A percentile compares a stretch with the other conserved stretches of the same genome.
Evolutionary conservation across 2,329 filamentous ascomycete genomes (phyloP).

Genomic region (Cladosporium sp.): DNA sequence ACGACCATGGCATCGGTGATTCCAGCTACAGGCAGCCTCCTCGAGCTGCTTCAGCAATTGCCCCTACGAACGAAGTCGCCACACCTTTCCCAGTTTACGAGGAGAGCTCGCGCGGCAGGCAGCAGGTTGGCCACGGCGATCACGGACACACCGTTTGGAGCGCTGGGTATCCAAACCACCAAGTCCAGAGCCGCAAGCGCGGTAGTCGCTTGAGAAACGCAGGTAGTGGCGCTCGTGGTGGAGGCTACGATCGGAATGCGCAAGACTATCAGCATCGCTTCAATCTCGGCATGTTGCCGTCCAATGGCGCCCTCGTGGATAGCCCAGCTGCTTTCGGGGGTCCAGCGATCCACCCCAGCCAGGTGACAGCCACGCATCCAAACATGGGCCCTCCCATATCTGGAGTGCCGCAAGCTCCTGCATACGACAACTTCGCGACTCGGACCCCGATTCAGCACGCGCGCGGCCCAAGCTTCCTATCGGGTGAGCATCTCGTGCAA

Average conservation of each 20-base stretch:
- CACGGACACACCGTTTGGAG: neutral
- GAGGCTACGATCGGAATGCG: neutral
- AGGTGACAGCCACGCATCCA: neutral
- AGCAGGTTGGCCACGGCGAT: neutral
- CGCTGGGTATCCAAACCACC: neutral
- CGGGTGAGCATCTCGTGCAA: neutral
- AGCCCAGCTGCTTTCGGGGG: neutral
- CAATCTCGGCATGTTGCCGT: neutral
- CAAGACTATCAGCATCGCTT: neutral
- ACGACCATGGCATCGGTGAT: too few relatives aligned
- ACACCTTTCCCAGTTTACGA: neutral
- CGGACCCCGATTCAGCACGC: neutral
- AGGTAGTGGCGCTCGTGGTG: neutral
- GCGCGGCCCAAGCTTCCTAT: neutral
- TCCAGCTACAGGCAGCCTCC: neutral
- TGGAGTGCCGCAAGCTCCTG: neutral
- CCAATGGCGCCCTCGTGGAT: neutral
- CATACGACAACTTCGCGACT: neutral
- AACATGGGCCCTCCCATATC: neutral
- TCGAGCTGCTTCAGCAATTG: neutral
- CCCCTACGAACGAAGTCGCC: neutral
- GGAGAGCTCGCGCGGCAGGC: neutral
- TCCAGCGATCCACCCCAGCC: neutral
- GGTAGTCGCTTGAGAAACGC: neutral
- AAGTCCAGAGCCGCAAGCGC: constrained; percentile 12